Conservation (phyloP, 2,329 filamentous ascomycete genomes). For the Phyllosticta ampelicida region DNA sequence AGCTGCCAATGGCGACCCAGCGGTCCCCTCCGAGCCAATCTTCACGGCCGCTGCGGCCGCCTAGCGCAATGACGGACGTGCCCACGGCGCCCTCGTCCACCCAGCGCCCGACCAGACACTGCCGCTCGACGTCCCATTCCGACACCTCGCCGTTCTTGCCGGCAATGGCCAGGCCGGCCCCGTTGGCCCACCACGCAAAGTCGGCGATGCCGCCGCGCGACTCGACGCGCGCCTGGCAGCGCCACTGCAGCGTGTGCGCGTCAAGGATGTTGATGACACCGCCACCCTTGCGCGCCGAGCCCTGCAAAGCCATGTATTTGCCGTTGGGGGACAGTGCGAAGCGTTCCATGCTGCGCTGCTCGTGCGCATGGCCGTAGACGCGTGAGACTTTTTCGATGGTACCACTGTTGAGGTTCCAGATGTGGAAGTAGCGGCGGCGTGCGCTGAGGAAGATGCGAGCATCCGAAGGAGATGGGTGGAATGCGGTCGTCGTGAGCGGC, state of each 20-base stretch:
- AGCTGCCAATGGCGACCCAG: slow-evolving; percentile 82
- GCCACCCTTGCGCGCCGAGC: slow-evolving; percentile 71
- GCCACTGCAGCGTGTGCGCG: slow-evolving; percentile 74
- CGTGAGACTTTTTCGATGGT: slow-evolving; percentile 71
- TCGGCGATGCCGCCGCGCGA: slow-evolving; percentile 75
- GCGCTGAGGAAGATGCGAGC: slow-evolving; percentile 81
- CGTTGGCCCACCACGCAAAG: slow-evolving; percentile 85
- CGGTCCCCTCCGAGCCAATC: slow-evolving; percentile 61
- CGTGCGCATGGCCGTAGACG: slow-evolving; percentile 62
- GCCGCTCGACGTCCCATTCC: slow-evolving; percentile 66
- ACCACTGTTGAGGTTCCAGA: slow-evolving; percentile 80
- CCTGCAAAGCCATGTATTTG: slow-evolving; percentile 71
- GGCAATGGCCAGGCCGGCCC: slow-evolving; percentile 68
- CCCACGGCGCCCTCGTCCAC: slow-evolving; percentile 81
- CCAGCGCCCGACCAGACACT: slow-evolving; percentile 71
- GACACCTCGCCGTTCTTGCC: slow-evolving; percentile 83
- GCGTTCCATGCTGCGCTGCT: slow-evolving; percentile 82
- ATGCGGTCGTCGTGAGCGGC: slow-evolving; percentile 74
- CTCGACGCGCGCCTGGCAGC: slow-evolving; percentile 70
- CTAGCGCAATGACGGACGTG: slow-evolving; percentile 67
- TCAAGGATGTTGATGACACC: slow-evolving; percentile 80
- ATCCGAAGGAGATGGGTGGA: slow-evolving; percentile 56
- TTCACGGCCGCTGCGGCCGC: slow-evolving; percentile 54
- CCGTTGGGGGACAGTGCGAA: slow-evolving; percentile 85
- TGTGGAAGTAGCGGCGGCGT: slow-evolving; percentile 82